phyloP scores from a whole-genome alignment of 2,329 filamentous ascomycete genomes.

The Escovopsis weberi region DNA sequence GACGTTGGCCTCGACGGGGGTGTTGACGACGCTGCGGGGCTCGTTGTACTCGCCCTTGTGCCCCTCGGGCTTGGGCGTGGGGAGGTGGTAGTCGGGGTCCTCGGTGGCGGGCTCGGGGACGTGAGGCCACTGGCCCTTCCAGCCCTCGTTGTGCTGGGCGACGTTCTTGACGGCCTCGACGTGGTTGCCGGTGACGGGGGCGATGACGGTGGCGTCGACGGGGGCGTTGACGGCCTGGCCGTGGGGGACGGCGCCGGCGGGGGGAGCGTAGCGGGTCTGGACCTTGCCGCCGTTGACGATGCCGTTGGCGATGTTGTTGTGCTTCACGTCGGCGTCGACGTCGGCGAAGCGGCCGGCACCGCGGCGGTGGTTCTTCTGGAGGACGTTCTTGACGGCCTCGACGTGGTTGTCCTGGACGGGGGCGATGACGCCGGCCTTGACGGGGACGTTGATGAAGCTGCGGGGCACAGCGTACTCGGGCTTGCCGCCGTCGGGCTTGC shows the following conservation, averaged over 20 bases:
- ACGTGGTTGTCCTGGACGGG: too few relatives aligned
- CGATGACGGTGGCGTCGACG: neutral
- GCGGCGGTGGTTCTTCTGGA: too few relatives aligned
- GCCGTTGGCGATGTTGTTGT: neutral
- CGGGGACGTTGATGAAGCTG: neutral
- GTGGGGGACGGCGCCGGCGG: neutral
- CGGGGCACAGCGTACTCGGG: neutral
- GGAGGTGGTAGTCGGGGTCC: too few relatives aligned
- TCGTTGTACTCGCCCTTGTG: too few relatives aligned
- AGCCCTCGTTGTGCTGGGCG: neutral
- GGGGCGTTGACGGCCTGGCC: neutral
- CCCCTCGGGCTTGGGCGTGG: too few relatives aligned
- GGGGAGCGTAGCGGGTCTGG: neutral
- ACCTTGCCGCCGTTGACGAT: neutral
- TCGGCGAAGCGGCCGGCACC: neutral
- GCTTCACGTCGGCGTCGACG: neutral
- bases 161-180: neutral
- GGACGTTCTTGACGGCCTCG: too few relatives aligned
- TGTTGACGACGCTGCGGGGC: too few relatives aligned
- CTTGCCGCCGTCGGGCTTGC: too few relatives aligned
- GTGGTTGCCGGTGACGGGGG: neutral
- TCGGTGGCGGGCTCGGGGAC: too few relatives aligned
- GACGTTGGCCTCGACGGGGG: neutral
- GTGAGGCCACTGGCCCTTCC: too few relatives aligned
- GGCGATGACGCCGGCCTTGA: neutral